Evolutionary conservation across 1,139 yeast species (phyloP), one percentile per base, ranked within the genome.

Genomic region (Taphrina wiesneri): DNA sequence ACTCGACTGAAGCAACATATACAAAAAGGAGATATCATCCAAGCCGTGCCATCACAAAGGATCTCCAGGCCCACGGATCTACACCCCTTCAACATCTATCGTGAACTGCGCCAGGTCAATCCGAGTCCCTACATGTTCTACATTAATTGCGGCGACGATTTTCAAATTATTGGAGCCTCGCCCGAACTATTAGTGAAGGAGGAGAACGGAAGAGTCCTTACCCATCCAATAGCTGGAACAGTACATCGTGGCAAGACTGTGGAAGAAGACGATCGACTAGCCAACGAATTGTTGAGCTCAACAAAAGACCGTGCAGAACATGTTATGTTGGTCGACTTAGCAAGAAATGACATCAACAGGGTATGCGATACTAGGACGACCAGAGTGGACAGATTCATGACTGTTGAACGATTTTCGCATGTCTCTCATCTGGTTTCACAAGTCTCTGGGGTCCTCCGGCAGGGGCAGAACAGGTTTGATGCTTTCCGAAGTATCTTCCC

Each of bases 191-290:
- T 93, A 66, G 98, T 93, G 66, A 90, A 90, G 77, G 81, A 90
- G 2, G 97, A 91, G 72, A 60, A 51, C 28, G 86, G 88, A 70
- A 85, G 89, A 72, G 84, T 93, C 36, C 83, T 92, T 56, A 93
- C 98, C 3, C 98, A 93, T 76, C 99, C 99, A 30, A 93, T 93
- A 75, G 99, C 99, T 0, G 99, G 99, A 63, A 93, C 99, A 2
- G 88, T 93, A 67, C 85, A 81, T 72, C 85, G 99, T 74, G 99
- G 99, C 65, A 83, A 84, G 73, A 90, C 98, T 11, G 81, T 86
- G 25, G 96, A 90, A 73, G 98, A 93, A 76, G 99, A 93, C 74
- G 97, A 92, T 73, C 79, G 79, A 69, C 82, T 91, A 67, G 97
- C 98, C 2, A 81, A 82, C 26, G 84, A 85, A 67, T 83, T 93